Base-by-base conservation (phyloP, 257 asterid genomes). In the Capsicum pubescens region DNA sequence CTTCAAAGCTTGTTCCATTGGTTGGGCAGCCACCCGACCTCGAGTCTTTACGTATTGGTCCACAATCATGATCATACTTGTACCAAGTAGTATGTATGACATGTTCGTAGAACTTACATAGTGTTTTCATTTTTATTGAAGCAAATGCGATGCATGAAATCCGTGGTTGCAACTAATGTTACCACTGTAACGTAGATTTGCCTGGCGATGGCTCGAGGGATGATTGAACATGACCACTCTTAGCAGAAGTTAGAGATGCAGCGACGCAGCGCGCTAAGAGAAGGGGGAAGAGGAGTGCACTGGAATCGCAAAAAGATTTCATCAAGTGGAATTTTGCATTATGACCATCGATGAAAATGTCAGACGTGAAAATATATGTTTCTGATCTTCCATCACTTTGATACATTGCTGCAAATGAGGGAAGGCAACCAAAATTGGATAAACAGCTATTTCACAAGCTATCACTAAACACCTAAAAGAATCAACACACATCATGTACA, bases 401-500 rank as follows among this genome's bases (percentile, higher is more conserved):
- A 88, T 84, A 79, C 87, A 79, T 83, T 32, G 86, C 85, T 17
- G 87, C 85, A 83, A 84, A 69, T 3, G 60, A 83, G 59, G 79
- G 67, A 86, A 84, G 50, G 76, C 82, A 83, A 87, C 48, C 93
- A 91, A 91, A 90, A 90, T 88, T 87, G 88, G 91, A 89, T 70
- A 84, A 84, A 71, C 86, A 85, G 84, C 92, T 89, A 88, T 82
- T 84, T 87, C 94, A 88, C 91, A 92, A 86, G 86, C 91, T 89
- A 88, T 85, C 63, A 85, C 92, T 92, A 88, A 83, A 82, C 68
- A 64, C 74, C 93, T 93, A 91, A 90, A 91, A 87, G 90, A 91
- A 85, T 89, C 56, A 87, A 86, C 92, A 88, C 92, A 88, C 88
- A 91, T 86, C 97, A 93, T 91, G 88, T 92, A 94, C 99, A 93